Evolutionary conservation across 2,329 filamentous ascomycete species (phyloP), one percentile per base, ranked within the genome.

Genomic region (Incumbomyces delicatus): DNA sequence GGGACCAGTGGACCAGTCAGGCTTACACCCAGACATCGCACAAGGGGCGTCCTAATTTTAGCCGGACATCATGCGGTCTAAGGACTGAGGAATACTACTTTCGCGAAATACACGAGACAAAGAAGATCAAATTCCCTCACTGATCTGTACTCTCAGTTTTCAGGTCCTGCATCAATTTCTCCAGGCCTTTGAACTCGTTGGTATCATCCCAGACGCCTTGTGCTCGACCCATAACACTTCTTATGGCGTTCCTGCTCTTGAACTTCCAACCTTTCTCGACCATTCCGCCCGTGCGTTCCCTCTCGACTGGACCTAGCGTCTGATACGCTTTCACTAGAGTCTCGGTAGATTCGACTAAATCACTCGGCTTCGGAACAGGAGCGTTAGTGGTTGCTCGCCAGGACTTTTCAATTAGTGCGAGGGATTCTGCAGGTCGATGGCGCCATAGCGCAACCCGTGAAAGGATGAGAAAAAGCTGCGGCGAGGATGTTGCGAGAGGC

Each of bases 341-440:
- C 47, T 88, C 78, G 0, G 92, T 96, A 43, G 86, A 78, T 51
- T 78, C 73, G 2, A 94, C 86, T 3, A 94, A 79, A 1, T 73
- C 72, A 49, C 78, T 69, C 85, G 87, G 95, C 14, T 76, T 76
- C 36, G 72, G 72, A 53, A 77, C 60, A 22, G 78, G 71, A 55
- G 77, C 66, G 42, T 73, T 71, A 0, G 76, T 70, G 0, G 83
- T 77, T 0, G 84, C 80, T 2, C 92, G 77, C 89, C 90, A 98
- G 0, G 83, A 87, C 61, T 90, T 89, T 66, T 96, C 92, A 27
- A 89, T 79, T 1, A 86, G 87, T 5, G 88, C 84, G 1, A 96
- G 72, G 3, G 89, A 86, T 1, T 80, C 81, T 0, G 70, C 66
- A 1, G 83, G 85, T 44, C 85, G 83, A 2, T 77, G 67, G 6